phyloP scores from a whole-genome alignment of 805 yeast genomes.

The Candida palmyrensis region DNA sequence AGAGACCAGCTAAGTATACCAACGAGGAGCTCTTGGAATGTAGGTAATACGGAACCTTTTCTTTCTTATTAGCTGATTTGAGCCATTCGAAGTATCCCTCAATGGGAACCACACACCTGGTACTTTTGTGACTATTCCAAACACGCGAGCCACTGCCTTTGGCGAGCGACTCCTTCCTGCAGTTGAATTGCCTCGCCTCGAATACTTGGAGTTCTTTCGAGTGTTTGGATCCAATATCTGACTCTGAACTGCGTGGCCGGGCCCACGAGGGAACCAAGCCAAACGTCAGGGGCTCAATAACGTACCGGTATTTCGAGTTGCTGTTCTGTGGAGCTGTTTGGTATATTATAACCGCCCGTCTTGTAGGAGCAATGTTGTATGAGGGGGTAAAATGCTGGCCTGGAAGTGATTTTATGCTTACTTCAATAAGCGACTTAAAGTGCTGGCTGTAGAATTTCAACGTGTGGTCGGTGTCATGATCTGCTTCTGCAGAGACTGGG shows the following conservation, averaged over 20 bases:
- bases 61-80: conserved; percentile 19
- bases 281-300: conserved; percentile 63
- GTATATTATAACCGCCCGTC: conserved; percentile 38
- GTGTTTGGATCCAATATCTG: conserved; percentile 15
- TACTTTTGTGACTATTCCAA: conserved; percentile 51
- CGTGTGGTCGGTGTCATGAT: no score
- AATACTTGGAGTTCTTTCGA: conserved; percentile 27
- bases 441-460: neutral
- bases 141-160: conserved; percentile 35
- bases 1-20: conserved; percentile 56
- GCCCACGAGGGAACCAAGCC: conserved; percentile 73
- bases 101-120: conserved; percentile 72
- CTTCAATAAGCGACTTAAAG: conserved; percentile 1
- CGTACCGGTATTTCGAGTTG: conserved; percentile 11
- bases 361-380: conserved; percentile 63
- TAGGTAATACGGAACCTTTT: conserved; percentile 63
- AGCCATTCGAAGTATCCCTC: conserved; percentile 89
- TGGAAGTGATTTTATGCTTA: conserved; percentile 4
- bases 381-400: conserved; percentile 23
- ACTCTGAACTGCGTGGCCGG: conserved; percentile 34
- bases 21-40: conserved; percentile 47
- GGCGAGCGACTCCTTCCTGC: conserved; percentile 58
- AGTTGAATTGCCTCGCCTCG: conserved; percentile 61
- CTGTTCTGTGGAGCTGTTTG: conserved; percentile 6
- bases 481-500: no score